Evolutionary conservation across 2,329 filamentous ascomycete species (phyloP), one percentile per base, ranked within the genome.

Genomic region (Curvularia sp.): DNA sequence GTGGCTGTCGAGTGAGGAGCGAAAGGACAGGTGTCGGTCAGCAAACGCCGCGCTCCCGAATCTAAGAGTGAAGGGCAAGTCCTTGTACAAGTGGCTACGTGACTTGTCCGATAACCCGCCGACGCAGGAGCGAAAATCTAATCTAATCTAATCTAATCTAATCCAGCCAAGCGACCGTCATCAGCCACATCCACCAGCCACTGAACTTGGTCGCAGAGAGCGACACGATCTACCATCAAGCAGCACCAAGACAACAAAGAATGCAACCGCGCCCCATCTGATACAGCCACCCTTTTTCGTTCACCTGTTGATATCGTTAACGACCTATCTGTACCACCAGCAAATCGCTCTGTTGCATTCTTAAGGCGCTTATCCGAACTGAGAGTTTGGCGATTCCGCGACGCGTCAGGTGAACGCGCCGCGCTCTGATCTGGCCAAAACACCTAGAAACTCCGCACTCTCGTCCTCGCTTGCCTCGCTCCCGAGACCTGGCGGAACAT

Each of bases 161-260:
- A 60, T 57, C 63, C 8, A 18, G 18, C 18, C 18, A 38, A 15
- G 18, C 9, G 15, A n/a, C 21, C n/a, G 47, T 52, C 57, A 42
- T 66, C 67, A 71, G 65, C 69, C 69, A 71, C 67, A 66, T 52
- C 53, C 43, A 56, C 66, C 68, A 71, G 55, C 69, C 72, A 57
- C 69, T 66, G 60, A 53, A 60, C 48, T 57, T 50, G 58, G 55
- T 36, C 21, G 53, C 47, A 49, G 51, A 47, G 49, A 54, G 56
- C 46, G 28, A 32, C 47, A 9, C 19, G 21, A 23, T 27, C 47
- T 30, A 13, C 21, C 49, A 59, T 18, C 47, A 39, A 21, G 19
- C 50, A 59, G 56, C 46, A 59, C 53, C 42, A 60, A 23, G 57
- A 56, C 34, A 49, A 53, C 42, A 21, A 45, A 56, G 45, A 49